Conservation (phyloP, 2,329 filamentous ascomycete genomes). For the Rutstroemia sp. region DNA sequence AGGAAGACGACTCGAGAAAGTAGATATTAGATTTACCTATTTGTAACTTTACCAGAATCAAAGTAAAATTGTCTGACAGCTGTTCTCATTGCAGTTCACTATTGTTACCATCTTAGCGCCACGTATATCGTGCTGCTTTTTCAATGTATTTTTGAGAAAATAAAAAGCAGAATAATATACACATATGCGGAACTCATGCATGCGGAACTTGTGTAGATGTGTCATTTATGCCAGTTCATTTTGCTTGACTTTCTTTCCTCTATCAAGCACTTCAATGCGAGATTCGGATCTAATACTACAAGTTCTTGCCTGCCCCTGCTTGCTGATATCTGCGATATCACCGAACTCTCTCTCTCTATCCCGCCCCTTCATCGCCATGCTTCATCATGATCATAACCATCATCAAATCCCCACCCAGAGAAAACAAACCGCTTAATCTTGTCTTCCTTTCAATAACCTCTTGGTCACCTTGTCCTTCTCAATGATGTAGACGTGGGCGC, state of each 20-base stretch:
- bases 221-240: slow-evolving; percentile 4
- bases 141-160: too few species aligned
- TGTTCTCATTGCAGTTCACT: too few species aligned
- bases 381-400: background rate
- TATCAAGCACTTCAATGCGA: slow-evolving; percentile 3
- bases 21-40: slow-evolving; percentile 21
- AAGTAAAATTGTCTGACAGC: background rate
- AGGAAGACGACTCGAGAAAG: background rate
- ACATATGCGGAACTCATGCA: too few species aligned
- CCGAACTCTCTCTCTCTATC: background rate
- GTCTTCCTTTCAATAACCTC: slow-evolving; percentile 93
- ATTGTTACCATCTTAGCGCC: too few species aligned
- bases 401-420: too few species aligned
- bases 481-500: slow-evolving; percentile 97
- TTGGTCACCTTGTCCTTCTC: slow-evolving; percentile 99
- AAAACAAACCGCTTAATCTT: slow-evolving; percentile 56
- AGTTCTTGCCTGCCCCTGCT: background rate
- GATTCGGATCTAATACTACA: slow-evolving; percentile 21
- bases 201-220: background rate
- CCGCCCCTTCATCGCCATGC: slow-evolving; percentile 1
- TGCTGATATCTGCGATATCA: background rate
- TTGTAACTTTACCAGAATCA: background rate
- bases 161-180: too few species aligned
- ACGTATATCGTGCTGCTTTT: too few species aligned
- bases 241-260: background rate